A percentile compares a stretch with the other conserved stretches of the same genome.
Evolutionary conservation across 306 rosid species (phyloP).

Genomic region (Lagenaria siceraria): DNA sequence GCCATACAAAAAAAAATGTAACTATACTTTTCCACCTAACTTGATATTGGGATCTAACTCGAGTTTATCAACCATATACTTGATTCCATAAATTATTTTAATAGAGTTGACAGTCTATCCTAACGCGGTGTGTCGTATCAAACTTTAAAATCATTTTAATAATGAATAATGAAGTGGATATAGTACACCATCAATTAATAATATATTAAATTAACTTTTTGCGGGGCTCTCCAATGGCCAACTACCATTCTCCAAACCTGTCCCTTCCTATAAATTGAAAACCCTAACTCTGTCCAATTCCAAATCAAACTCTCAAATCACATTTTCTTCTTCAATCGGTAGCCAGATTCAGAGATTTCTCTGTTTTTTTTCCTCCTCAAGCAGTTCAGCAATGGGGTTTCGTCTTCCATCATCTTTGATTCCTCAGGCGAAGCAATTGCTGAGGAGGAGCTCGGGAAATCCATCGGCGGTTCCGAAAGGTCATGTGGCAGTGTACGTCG

Average conservation of each 20-base stretch:
- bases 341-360: not conserved
- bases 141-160: not conserved
- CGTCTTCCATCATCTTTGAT: conserved; percentile 6
- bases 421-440: conserved; percentile 4
- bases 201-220: not conserved
- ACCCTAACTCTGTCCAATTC: not conserved
- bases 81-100: not conserved
- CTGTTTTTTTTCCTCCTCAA: not conserved
- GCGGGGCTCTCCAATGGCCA: not conserved
- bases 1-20: too few relatives aligned
- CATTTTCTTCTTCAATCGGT: not conserved
- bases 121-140: not conserved
- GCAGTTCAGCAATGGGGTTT: not conserved
- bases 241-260: not conserved
- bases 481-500: conserved; percentile 18
- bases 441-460: not conserved
- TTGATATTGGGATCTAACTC: too few relatives aligned
- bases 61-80: not conserved
- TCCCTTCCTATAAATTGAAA: conserved; percentile 1
- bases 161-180: not conserved
- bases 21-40: too few relatives aligned
- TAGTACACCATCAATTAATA: not conserved
- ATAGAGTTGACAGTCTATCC: not conserved
- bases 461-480: conserved; percentile 13
- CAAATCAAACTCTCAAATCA: too few relatives aligned